Evolutionary conservation across 371 early-diverging fungal genomes (phyloP), one percentile per base, ranked within the genome.

Genomic region (Circinella umbellata): DNA sequence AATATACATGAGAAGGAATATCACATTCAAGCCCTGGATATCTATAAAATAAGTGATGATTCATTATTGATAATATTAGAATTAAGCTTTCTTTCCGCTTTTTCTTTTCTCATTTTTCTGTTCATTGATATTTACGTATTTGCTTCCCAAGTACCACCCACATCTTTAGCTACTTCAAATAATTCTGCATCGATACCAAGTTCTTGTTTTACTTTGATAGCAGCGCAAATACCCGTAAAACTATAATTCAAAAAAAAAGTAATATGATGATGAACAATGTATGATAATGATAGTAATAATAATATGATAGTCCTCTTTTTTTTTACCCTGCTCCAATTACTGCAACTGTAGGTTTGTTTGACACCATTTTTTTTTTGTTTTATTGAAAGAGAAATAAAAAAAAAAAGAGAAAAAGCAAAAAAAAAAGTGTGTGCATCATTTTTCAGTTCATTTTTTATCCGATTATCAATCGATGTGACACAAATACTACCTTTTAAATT

Each of bases 141-240:
- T 36, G 76, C 71, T 64, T 79, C 76, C 91, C 91, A 91, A 5
- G 88, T 87, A 7, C 90, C 91, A 3, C 90, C 89, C 17, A 89
- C 72, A 35, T 83, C 86, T 5, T 78, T 73, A 18, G 79, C 78
- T 37, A 76, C 76, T 64, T 91, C 91, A 73, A 81, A 89, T 17
- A 91, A 67, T 46, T 79, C 75, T 61, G 73, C 80, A 61, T 49
- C 73, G 59, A 87, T 69, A 27, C 82, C 80, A 57, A 89, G 66
- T 49, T 87, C 69, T n/a, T 84, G 78, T 69, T 83, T 76, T 0
- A 88, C 72, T 27, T 84, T 82, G 42, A 89, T 83, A 4, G 86
- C 89, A 14, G 90, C 84, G 68, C 83, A 80, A 34, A 90, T 66
- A 8, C 90, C 90, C 14, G 86, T 84, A 71, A 86, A 83, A 34